Evolutionary conservation across 2,329 filamentous ascomycete genomes (phyloP), one percentile per base, ranked within the genome.

Genomic region (Microcera coccophila): DNA sequence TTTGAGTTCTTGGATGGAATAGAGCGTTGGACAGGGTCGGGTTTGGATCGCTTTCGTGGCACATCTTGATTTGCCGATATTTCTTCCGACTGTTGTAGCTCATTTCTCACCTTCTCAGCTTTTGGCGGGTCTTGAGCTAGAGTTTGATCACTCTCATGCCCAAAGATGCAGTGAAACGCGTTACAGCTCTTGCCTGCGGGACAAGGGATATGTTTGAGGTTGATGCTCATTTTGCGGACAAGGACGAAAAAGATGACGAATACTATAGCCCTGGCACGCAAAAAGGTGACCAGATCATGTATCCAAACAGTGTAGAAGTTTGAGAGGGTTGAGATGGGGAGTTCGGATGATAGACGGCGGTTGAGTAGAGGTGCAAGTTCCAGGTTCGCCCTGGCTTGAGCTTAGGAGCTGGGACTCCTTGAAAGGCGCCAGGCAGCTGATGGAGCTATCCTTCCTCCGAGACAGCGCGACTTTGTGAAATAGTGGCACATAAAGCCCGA

Each of bases 131-230:
- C 31, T 17, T 42, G 43, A 47, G 12, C 47, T n/a, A n/a, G 37
- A 41, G 56, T 38, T 12, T 57, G 58, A 21, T 73, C 68, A 16
- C 54, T 57, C 24, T 61, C 60, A 50, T 76, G 72, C 20, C 70
- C 69, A 51, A 77, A 77, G 29, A 76, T 66, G 52, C 74, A 77
- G 46, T 70, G 64, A 51, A 74, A 74, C 14, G 73, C 72, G 8
- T 67, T 72, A 53, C 74, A 77, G 3, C 47, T 61, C 36, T 68
- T 63, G 38, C 73, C 73, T 16, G 71, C 72, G 5, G 74, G 74
- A 50, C 74, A 77, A 9, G 72, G 71, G 36, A 77, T 69, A 45
- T 67, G 68, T 52, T 74, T 76, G 48, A 76, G 70, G 36, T 59
- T 54, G 44, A 69, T 47, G 45, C 65, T 67, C 66, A 69, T 69